Percentiles rank a stretch among this genome's conserved stretches.
phyloP scores from a whole-genome alignment of 495 filamentous ascomycete species.

The Aspergillus olivimuriae region DNA sequence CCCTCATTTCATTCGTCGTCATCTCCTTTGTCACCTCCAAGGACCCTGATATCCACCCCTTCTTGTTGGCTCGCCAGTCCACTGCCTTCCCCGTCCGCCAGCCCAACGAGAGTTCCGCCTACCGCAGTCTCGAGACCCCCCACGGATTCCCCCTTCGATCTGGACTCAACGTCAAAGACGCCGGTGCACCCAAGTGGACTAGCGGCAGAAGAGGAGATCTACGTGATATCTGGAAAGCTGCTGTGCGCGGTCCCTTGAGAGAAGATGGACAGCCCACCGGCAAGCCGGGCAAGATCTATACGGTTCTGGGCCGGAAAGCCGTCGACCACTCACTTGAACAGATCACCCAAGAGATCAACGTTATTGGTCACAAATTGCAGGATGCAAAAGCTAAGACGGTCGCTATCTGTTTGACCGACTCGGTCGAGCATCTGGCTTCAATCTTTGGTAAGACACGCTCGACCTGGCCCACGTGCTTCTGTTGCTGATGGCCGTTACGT shows the following conservation, averaged over 20 bases:
- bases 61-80: constrained; percentile 81
- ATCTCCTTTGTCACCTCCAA: constrained; percentile 54
- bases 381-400: constrained; percentile 65
- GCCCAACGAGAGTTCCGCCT: constrained; percentile 74
- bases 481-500: constrained; percentile 7
- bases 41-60: constrained; percentile 86
- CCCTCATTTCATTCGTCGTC: constrained; percentile 54
- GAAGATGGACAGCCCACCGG: constrained; percentile 52
- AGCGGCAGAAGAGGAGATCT: constrained; percentile 82
- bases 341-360: constrained; percentile 77
- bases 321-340: constrained; percentile 65
- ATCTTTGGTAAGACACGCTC: constrained; percentile 50
- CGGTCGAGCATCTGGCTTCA: constrained; percentile 72
- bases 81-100: constrained; percentile 71
- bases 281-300: constrained; percentile 69
- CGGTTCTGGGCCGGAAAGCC: constrained; percentile 67
- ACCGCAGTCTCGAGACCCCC: constrained; percentile 74
- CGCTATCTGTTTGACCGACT: constrained; percentile 89
- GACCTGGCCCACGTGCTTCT: neutral
- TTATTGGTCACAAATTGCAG: constrained; percentile 72
- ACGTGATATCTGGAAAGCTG: constrained; percentile 84
- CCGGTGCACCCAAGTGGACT: constrained; percentile 74
- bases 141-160: constrained; percentile 74
- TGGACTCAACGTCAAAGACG: constrained; percentile 80
- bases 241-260: constrained; percentile 55